A percentile compares a stretch with the other conserved stretches of the same genome.
Conservation (phyloP, 306 rosid species). For the Spatholobus suberectus region DNA sequence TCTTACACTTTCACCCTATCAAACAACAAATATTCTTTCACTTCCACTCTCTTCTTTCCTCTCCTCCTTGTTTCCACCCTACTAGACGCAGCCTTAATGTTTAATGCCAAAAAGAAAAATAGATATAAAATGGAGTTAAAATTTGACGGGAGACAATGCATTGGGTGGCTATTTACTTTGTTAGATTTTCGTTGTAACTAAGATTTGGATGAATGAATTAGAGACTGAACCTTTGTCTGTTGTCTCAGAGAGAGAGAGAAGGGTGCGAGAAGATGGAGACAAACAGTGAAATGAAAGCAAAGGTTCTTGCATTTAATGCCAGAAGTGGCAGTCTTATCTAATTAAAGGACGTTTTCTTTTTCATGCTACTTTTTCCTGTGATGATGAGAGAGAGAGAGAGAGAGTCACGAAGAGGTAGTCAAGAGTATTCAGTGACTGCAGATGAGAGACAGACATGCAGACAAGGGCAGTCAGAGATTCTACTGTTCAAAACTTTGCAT, state of each 20-base stretch:
- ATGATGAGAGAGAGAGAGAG: slow-evolving; percentile 32
- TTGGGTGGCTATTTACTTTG: slow-evolving; percentile 12
- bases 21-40: too few relatives aligned
- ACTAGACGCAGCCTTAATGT: too few relatives aligned
- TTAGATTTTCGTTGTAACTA: slow-evolving; percentile 34
- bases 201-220: slow-evolving; percentile 41
- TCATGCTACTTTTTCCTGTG: slow-evolving; percentile 32
- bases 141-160: not conserved
- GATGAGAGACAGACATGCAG: slow-evolving; percentile 71
- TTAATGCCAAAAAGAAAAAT: too few relatives aligned
- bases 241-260: slow-evolving; percentile 42
- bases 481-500: slow-evolving; percentile 65
- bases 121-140: too few relatives aligned
- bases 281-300: slow-evolving; percentile 73
- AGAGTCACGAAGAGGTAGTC: slow-evolving; percentile 50
- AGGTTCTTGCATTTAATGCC: slow-evolving; percentile 63
- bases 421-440: slow-evolving; percentile 72
- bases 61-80: too few relatives aligned
- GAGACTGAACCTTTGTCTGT: slow-evolving; percentile 31
- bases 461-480: slow-evolving; percentile 75
- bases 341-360: slow-evolving; percentile 47
- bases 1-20: too few relatives aligned
- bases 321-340: slow-evolving; percentile 64
- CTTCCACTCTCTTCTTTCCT: too few relatives aligned
- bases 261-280: slow-evolving; percentile 62